Conservation (phyloP, 495 filamentous ascomycete species). For the Penicillium atrosanguineum region DNA sequence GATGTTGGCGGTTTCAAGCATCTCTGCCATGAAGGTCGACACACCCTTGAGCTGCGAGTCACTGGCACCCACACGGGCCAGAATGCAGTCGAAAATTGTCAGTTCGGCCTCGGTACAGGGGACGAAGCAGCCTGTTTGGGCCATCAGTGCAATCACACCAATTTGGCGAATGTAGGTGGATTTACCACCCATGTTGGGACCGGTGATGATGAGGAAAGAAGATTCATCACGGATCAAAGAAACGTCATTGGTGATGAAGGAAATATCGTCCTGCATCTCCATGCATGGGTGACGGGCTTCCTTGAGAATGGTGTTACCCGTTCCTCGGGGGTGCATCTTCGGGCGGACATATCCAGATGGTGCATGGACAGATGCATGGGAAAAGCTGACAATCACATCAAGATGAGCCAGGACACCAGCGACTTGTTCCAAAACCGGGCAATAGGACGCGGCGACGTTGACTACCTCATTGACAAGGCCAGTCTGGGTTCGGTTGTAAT, state of each 20-base stretch:
- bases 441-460: constrained; percentile 88
- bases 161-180: constrained; percentile 98
- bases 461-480: constrained; percentile 93
- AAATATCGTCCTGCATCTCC: constrained; percentile 98
- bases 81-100: constrained; percentile 96
- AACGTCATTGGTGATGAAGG: constrained; percentile 98
- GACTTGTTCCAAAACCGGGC: constrained; percentile 86
- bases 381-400: constrained; percentile 94
- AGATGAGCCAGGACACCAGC: constrained; percentile 89
- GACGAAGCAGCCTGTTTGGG: constrained; percentile 95
- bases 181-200: constrained; percentile 99
- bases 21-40: constrained; percentile 99
- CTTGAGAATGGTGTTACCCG: constrained; percentile 85
- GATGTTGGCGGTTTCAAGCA: constrained; percentile 98
- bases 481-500: constrained; percentile 93
- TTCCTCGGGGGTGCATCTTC: constrained; percentile 85
- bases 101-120: constrained; percentile 87
- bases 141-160: constrained; percentile 96
- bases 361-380: constrained; percentile 90
- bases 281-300: constrained; percentile 97
- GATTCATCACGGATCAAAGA: constrained; percentile 74
- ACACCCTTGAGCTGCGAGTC: constrained; percentile 98
- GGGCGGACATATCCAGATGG: constrained; percentile 88
- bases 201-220: constrained; percentile 95
- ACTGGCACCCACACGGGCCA: constrained; percentile 91